Conservation (phyloP, 169 alveolate species). For the Eimeria sp. region DNA sequence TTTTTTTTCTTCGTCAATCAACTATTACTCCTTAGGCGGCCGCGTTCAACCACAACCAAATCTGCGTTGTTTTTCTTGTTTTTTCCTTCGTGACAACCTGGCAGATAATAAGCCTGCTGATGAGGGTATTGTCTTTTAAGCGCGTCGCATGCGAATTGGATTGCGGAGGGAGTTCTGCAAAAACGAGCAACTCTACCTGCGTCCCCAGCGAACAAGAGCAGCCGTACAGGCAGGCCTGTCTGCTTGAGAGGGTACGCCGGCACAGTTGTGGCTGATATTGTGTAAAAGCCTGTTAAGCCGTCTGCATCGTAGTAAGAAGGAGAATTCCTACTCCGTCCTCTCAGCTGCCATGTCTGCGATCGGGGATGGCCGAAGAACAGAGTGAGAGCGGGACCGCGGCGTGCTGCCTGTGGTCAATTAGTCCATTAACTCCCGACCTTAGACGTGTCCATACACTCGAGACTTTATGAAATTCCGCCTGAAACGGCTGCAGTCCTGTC, state of each 20-base stretch:
- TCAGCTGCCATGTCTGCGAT: not conserved
- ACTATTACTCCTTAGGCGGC: not conserved
- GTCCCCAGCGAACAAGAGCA: not conserved
- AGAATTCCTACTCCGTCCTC: not conserved
- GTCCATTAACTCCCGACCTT: not conserved
- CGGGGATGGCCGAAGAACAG: not conserved
- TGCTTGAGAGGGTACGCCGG: not conserved
- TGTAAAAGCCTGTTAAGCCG: not conserved
- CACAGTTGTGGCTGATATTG: not conserved
- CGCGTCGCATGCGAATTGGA: not conserved
- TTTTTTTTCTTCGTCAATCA: not conserved
- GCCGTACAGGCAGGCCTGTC: not conserved
- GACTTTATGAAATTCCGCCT: not conserved
- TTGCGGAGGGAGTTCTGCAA: not conserved
- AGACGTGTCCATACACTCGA: not conserved
- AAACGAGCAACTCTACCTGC: not conserved
- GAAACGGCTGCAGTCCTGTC: not conserved
- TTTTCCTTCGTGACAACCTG: not conserved
- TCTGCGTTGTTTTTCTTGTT: not conserved
- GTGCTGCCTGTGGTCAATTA: not conserved
- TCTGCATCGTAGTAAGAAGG: not conserved
- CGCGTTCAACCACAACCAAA: not conserved
- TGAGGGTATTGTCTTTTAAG: not conserved
- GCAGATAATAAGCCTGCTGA: not conserved
- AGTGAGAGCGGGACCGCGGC: not conserved